Percentiles rank a stretch among this genome's conserved stretches.
These are phyloP conservation scores for Leishmania major DNA, from an alignment of 208 protist species.

Conservation along the genomic window DNA sequence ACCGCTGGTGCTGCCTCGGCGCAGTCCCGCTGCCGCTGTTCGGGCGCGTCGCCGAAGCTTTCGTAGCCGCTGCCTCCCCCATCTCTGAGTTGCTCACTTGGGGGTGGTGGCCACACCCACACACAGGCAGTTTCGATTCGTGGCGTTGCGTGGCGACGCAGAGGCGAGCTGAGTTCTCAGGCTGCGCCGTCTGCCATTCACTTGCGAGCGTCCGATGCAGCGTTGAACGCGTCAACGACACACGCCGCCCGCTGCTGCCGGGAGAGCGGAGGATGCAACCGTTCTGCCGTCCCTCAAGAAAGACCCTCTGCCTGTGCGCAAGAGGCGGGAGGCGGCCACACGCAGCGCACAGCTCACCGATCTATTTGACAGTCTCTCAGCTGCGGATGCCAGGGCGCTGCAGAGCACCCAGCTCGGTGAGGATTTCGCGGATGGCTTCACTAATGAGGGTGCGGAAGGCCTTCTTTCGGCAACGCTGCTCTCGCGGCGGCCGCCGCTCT, in stretches of 20 bases:
- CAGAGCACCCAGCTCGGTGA: background rate
- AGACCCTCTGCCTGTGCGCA: background rate
- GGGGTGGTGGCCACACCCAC: no score
- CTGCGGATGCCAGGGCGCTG: constrained; percentile 4
- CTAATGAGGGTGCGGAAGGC: background rate
- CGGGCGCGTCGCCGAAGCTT: background rate
- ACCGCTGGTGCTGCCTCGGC: background rate
- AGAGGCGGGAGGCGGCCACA: background rate
- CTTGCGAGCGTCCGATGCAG: background rate
- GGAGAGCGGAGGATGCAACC: no score
- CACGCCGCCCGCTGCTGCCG: background rate
- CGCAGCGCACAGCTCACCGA: constrained; percentile 21
- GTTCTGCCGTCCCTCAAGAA: background rate
- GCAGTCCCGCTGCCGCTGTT: background rate
- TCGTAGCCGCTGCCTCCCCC: background rate
- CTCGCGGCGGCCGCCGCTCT: background rate
- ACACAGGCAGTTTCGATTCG: background rate
- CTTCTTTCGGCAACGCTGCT: background rate
- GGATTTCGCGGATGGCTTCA: background rate
- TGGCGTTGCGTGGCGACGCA: background rate
- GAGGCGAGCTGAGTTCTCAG: no score
- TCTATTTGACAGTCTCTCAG: constrained; percentile 18
- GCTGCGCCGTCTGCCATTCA: no score
- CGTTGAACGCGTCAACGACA: background rate
- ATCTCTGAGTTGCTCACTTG: background rate